Percentiles rank a stretch among this genome's conserved stretches.
Conservation (phyloP, 2,329 filamentous ascomycete species). For the Juglanconis oblonga region DNA sequence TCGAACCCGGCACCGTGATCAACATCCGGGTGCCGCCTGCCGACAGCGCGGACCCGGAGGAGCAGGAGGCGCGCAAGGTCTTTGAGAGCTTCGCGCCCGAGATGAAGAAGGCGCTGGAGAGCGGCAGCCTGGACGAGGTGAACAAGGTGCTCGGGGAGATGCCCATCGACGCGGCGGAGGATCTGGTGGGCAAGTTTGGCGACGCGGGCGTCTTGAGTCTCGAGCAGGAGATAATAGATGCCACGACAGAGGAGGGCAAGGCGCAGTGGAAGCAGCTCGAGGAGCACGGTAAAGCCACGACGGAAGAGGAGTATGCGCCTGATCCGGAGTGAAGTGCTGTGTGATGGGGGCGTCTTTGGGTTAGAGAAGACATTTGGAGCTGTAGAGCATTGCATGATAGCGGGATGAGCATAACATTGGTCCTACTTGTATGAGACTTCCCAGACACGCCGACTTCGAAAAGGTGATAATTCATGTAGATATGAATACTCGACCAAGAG, state of each 20-base stretch:
- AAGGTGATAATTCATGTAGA: neutral
- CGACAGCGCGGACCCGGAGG: slow-evolving; percentile 63
- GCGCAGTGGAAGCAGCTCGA: slow-evolving; percentile 75
- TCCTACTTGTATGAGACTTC: neutral
- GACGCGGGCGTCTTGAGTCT: slow-evolving; percentile 85
- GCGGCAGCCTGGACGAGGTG: slow-evolving; percentile 83
- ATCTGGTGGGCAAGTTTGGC: slow-evolving; percentile 72
- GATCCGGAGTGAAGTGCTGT: slow-evolving; percentile 15
- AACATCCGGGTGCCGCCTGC: slow-evolving; percentile 77
- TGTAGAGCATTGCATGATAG: neutral
- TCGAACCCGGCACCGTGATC: slow-evolving; percentile 89
- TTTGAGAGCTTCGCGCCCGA: slow-evolving; percentile 83
- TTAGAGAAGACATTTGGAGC: neutral
- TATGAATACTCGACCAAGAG: too few relatives aligned
- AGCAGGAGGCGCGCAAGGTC: slow-evolving; percentile 64
- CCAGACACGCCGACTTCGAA: too few relatives aligned
- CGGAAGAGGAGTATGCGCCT: slow-evolving; percentile 18
- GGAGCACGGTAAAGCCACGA: slow-evolving; percentile 22
- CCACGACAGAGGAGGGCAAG: slow-evolving; percentile 83
- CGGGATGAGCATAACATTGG: neutral
- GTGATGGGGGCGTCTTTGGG: neutral
- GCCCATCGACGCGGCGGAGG: slow-evolving; percentile 79
- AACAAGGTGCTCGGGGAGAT: slow-evolving; percentile 84
- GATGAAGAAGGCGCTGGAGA: slow-evolving; percentile 77
- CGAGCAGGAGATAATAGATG: slow-evolving; percentile 92